phyloP scores from a whole-genome alignment of 805 yeast species.

The Candida ovalis region DNA sequence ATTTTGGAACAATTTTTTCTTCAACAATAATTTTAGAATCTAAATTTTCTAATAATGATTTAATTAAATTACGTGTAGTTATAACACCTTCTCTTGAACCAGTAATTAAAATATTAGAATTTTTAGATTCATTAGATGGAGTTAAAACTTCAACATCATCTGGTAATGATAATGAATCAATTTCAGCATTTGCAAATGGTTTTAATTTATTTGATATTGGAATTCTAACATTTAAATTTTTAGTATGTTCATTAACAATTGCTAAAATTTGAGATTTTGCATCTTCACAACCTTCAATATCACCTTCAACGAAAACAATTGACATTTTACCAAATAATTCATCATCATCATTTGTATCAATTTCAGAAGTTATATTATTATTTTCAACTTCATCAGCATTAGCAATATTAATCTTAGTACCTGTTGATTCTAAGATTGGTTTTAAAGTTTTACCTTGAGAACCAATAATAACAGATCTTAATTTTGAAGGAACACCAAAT shows the following conservation, averaged over 20 bases:
- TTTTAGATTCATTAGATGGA: conserved; percentile 33
- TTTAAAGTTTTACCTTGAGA: conserved; percentile 78
- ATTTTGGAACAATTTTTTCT: conserved; percentile 60
- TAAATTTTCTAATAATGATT: conserved; percentile 41
- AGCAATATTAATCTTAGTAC: conserved; percentile 69
- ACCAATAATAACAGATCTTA: conserved; percentile 81
- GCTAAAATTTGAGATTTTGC: conserved; percentile 69
- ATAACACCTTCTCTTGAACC: conserved; percentile 72
- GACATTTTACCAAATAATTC: conserved; percentile 60
- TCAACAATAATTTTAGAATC: conserved; percentile 45
- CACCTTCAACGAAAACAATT: conserved; percentile 72
- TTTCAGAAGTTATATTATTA: conserved; percentile 13
- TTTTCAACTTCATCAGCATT: conserved; percentile 20
- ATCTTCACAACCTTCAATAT: conserved; percentile 70
- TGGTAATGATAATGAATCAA: conserved; percentile 23
- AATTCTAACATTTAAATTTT: conserved; percentile 47
- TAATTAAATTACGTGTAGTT: conserved; percentile 50
- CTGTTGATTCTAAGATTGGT: conserved; percentile 68
- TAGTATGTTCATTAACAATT: conserved; percentile 74
- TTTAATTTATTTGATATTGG: conserved; percentile 40
- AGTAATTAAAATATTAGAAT: conserved; percentile 46
- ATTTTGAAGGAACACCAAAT: conserved; percentile 69
- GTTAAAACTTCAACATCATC: conserved; percentile 26
- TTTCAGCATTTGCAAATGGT: conserved; percentile 40
- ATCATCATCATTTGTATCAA: conserved; percentile 35